Evolutionary conservation across 306 rosid species (phyloP).

Genomic region (Sphenostylis stenocarpa): DNA sequence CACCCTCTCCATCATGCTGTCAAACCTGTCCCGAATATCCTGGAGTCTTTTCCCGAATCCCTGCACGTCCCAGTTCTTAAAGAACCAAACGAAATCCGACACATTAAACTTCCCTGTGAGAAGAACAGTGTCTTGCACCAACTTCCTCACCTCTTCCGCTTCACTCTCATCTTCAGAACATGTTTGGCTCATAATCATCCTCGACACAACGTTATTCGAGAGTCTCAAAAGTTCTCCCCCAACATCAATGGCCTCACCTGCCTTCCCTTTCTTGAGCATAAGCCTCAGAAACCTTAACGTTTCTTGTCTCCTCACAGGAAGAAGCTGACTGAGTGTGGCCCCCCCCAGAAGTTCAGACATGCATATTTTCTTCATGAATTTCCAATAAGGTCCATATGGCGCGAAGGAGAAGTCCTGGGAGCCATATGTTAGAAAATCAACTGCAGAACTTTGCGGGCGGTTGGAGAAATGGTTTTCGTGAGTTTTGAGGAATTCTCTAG

Average conservation of each 20-base stretch:
- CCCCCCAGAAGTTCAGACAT: slow-evolving; percentile 72
- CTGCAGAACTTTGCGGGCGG: slow-evolving; percentile 47
- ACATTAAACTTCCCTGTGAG: slow-evolving; percentile 42
- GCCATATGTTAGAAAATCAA: slow-evolving; percentile 59
- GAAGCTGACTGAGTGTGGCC: slow-evolving; percentile 42
- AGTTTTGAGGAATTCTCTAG: slow-evolving; percentile 58
- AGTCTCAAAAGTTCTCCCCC: slow-evolving; percentile 45
- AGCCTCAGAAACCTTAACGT: slow-evolving; percentile 31
- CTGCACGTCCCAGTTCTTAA: slow-evolving; percentile 62
- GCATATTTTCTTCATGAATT: slow-evolving; percentile 68
- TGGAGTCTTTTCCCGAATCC: slow-evolving; percentile 45
- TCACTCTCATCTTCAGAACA: slow-evolving; percentile 45
- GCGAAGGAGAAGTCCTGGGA: slow-evolving; percentile 55
- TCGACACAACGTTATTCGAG: slow-evolving; percentile 45
- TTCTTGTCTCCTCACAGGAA: slow-evolving; percentile 55
- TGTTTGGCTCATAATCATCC: slow-evolving; percentile 53
- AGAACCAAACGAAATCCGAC: slow-evolving; percentile 59
- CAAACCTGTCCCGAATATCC: slow-evolving; percentile 55
- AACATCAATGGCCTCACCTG: slow-evolving; percentile 40
- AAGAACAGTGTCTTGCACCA: slow-evolving; percentile 47
- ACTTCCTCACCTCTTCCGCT: slow-evolving; percentile 44
- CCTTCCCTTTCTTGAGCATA: slow-evolving; percentile 29
- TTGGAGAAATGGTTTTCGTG: slow-evolving; percentile 55
- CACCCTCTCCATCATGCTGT: slow-evolving; percentile 50
- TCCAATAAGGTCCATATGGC: slow-evolving; percentile 76